Percentiles rank a stretch among this genome's conserved stretches.
phyloP scores from a whole-genome alignment of 1,139 yeast genomes.

The Sugiyamaella xylanicola region DNA sequence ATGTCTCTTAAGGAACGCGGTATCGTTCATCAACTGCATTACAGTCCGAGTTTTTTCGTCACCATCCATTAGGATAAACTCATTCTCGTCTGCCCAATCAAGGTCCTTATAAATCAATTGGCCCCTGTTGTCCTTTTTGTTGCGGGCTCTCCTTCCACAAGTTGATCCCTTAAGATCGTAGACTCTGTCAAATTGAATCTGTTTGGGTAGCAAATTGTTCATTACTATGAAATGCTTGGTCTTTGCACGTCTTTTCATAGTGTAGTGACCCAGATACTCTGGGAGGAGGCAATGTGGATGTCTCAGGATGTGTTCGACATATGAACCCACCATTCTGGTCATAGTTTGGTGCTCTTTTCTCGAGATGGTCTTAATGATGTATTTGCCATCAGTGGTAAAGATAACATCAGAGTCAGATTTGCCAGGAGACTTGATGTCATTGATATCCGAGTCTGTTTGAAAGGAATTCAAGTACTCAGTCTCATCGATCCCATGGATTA shows the following conservation, averaged over 20 bases:
- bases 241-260: neutral
- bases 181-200: neutral
- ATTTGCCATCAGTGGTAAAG: neutral
- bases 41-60: neutral
- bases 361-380: neutral
- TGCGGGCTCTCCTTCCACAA: neutral
- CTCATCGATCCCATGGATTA: neutral
- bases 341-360: neutral
- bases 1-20: neutral
- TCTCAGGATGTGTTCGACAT: neutral
- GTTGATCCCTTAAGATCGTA: neutral
- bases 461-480: neutral
- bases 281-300: neutral
- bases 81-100: neutral
- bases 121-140: neutral
- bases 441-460: neutral
- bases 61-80: neutral
- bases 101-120: neutral
- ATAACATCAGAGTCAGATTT: neutral
- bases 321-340: neutral
- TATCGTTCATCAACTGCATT: neutral
- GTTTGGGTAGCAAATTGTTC: neutral
- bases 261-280: neutral
- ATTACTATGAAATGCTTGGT: neutral
- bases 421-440: neutral